Evolutionary conservation across 108 stramenopile genomes (phyloP).

Genomic region (Nannochloropsis salina): DNA sequence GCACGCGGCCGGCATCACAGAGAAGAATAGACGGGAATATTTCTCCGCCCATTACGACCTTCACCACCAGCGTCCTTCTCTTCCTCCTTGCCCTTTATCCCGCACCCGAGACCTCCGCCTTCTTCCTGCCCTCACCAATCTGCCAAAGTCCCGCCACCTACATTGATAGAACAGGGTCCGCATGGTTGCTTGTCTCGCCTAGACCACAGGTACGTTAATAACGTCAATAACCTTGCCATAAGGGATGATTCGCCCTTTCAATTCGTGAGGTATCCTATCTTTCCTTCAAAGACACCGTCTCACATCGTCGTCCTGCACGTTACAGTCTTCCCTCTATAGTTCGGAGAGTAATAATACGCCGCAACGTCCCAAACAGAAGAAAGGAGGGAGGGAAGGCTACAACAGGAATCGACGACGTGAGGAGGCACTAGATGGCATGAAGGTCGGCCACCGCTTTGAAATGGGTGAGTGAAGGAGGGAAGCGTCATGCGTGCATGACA

Average conservation of each 20-base stretch:
- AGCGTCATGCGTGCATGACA: neutral
- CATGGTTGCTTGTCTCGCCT: neutral
- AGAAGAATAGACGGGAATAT: neutral
- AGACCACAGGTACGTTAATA: neutral
- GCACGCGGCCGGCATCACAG: neutral
- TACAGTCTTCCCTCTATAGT: slow-evolving; percentile 4
- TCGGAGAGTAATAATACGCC: neutral
- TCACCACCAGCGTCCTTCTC: neutral
- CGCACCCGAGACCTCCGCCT: neutral
- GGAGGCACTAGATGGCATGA: neutral
- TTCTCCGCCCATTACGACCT: neutral
- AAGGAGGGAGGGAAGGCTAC: slow-evolving; percentile 4
- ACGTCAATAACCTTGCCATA: neutral
- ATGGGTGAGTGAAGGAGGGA: slow-evolving; percentile 18
- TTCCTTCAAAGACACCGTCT: neutral
- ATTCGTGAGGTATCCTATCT: neutral
- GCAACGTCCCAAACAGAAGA: neutral
- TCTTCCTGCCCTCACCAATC: neutral
- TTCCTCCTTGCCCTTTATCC: neutral
- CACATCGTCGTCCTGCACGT: neutral
- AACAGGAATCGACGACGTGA: slow-evolving; percentile 14
- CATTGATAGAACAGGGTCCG: neutral
- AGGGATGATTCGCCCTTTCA: neutral
- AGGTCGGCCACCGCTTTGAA: neutral
- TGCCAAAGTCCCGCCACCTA: neutral